Evolutionary conservation across 441 rosid species (phyloP).

Genomic region (Metrosideros polymorpha): DNA sequence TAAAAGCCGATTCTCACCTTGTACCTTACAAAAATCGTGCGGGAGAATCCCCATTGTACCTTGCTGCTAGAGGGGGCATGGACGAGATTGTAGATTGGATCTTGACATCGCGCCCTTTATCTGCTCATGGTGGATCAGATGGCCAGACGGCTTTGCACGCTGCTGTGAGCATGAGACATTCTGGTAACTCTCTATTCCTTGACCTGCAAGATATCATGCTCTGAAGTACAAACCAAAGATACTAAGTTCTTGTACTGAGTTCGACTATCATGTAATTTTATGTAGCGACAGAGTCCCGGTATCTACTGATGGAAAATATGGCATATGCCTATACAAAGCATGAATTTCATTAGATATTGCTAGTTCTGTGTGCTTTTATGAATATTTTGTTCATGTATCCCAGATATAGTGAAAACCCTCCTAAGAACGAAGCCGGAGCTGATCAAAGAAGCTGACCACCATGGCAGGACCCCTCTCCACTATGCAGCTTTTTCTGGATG

Average conservation of each 20-base stretch:
- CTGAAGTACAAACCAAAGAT: not conserved
- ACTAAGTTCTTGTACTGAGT: not conserved
- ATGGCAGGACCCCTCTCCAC: not conserved
- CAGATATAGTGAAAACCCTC: not conserved
- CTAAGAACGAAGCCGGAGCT: not conserved
- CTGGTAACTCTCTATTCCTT: not conserved
- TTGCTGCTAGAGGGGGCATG: not conserved
- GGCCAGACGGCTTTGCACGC: not conserved
- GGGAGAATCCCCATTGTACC: not conserved
- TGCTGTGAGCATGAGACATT: not conserved
- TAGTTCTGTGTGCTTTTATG: not conserved
- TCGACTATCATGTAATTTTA: not conserved
- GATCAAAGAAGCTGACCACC: not conserved
- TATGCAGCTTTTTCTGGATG: slow-evolving; percentile 10
- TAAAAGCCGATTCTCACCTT: not conserved
- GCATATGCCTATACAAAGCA: not conserved
- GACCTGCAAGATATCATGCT: not conserved
- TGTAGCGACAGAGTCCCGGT: not conserved
- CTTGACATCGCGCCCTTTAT: not conserved
- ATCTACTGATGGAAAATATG: not conserved
- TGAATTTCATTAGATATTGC: not conserved
- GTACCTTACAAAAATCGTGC: not conserved
- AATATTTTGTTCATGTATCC: not conserved
- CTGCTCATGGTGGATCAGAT: not conserved
- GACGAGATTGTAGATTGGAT: not conserved